Percentiles rank a stretch among this genome's conserved stretches.
phyloP scores from a whole-genome alignment of 441 rosid genomes.

The California macrophylla region DNA sequence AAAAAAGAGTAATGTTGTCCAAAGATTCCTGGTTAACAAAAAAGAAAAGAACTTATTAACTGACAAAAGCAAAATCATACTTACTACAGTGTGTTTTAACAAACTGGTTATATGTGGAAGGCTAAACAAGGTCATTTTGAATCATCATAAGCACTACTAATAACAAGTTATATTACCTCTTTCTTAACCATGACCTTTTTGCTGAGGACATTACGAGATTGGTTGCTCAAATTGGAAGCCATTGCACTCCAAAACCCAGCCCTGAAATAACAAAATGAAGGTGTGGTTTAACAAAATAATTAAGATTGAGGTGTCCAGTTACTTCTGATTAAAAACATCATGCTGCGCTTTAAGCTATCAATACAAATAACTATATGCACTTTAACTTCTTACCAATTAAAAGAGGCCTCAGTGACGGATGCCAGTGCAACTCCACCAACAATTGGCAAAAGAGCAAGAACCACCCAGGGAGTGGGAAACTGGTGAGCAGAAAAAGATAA shows the following conservation, averaged over 20 bases:
- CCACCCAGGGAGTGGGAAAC: slow-evolving; percentile 78
- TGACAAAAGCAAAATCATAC: background rate
- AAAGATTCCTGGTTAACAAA: slow-evolving; percentile 53
- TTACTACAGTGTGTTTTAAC: background rate
- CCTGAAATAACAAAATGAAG: slow-evolving; percentile 31
- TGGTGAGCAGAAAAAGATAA: slow-evolving; percentile 22
- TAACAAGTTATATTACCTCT: slow-evolving; percentile 47
- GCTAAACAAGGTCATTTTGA: background rate
- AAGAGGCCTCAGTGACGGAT: slow-evolving; percentile 79
- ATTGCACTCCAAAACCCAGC: slow-evolving; percentile 95
- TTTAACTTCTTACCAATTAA: slow-evolving; percentile 59
- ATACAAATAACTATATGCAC: background rate
- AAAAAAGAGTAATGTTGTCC: slow-evolving; percentile 94
- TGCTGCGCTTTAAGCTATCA: background rate
- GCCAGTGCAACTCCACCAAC: slow-evolving; percentile 97
- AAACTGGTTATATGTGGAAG: background rate
- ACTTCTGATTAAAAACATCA: background rate
- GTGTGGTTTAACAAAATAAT: background rate
- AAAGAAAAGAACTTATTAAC: background rate
- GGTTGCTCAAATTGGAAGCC: slow-evolving; percentile 94
- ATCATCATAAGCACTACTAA: background rate
- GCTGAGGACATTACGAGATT: slow-evolving; percentile 97
- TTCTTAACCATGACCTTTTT: slow-evolving; percentile 89
- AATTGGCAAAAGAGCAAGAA: slow-evolving; percentile 73
- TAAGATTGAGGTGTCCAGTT: background rate